Percentiles rank a stretch among this genome's conserved stretches.
These are phyloP conservation scores for Aspergillus puulaauensis DNA, from an alignment of 2,329 filamentous ascomycete species.

Conservation along the genomic window DNA sequence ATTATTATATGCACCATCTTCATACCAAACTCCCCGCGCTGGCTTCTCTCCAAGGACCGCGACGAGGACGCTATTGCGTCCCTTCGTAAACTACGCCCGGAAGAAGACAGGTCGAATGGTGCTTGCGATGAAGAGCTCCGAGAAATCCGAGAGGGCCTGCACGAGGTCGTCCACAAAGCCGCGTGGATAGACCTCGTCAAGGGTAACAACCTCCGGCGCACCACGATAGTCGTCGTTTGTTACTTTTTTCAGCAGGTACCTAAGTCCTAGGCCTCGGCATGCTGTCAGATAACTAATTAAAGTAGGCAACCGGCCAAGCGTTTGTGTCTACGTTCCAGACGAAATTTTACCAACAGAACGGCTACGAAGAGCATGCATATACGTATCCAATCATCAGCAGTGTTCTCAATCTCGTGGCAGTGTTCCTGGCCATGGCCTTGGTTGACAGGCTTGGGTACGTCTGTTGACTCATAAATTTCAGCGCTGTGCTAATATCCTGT, in stretches of 20 bases:
- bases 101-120: neutral
- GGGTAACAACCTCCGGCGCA: neutral
- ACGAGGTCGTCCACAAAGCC: neutral
- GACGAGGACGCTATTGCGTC: neutral
- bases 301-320: neutral
- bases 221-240: neutral
- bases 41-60: neutral
- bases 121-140: neutral
- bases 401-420: neutral
- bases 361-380: neutral
- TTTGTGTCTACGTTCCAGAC: neutral
- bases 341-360: neutral
- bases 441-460: neutral
- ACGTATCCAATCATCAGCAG: neutral
- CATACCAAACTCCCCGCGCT: neutral
- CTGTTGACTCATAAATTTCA: rapidly evolving
- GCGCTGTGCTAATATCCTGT: neutral
- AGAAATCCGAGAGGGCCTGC: neutral
- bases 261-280: too few species aligned
- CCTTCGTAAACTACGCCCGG: neutral
- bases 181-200: neutral
- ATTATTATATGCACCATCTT: neutral
- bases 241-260: neutral
- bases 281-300: neutral
- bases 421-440: neutral